phyloP scores from a whole-genome alignment of 2,329 filamentous ascomycete genomes.

The Clonostachys rosea region DNA sequence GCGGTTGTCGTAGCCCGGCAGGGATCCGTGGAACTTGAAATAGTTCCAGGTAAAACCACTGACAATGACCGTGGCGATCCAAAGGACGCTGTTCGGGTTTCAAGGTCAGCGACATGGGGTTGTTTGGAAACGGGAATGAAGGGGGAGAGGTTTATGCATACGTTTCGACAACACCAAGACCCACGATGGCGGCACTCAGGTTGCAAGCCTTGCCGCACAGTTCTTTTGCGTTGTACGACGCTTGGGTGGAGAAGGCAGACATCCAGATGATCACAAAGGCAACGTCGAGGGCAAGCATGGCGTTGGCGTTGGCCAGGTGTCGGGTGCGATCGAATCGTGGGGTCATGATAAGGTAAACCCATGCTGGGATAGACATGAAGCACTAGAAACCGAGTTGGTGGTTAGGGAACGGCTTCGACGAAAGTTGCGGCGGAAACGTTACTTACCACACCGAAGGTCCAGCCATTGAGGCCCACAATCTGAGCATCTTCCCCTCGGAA shows the following conservation, averaged over 20 bases:
- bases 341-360: slow-evolving; percentile 61
- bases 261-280: slow-evolving; percentile 59
- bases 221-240: slow-evolving; percentile 54
- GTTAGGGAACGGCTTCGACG: neutral
- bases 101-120: neutral
- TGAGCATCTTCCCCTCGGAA: slow-evolving; percentile 42
- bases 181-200: slow-evolving; percentile 61
- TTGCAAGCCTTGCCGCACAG: slow-evolving; percentile 51
- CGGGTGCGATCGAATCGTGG: slow-evolving; percentile 59
- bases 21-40: slow-evolving; percentile 55
- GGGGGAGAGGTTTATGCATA: slow-evolving; percentile 26
- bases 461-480: slow-evolving; percentile 55
- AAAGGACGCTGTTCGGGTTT: slow-evolving; percentile 44
- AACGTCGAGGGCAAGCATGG: slow-evolving; percentile 54
- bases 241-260: slow-evolving; percentile 62
- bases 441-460: slow-evolving; percentile 61
- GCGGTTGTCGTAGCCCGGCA: slow-evolving; percentile 56
- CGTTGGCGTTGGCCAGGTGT: slow-evolving; percentile 57
- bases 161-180: slow-evolving; percentile 58
- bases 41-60: slow-evolving; percentile 58
- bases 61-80: slow-evolving; percentile 45
- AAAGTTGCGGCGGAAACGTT: neutral
- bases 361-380: slow-evolving; percentile 59
- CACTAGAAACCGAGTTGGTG: slow-evolving; percentile 35
- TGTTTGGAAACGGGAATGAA: neutral